Percentiles rank a stretch among this genome's conserved stretches.
Evolutionary conservation across 805 yeast genomes (phyloP).

Genomic region (Candida chauliodis): DNA sequence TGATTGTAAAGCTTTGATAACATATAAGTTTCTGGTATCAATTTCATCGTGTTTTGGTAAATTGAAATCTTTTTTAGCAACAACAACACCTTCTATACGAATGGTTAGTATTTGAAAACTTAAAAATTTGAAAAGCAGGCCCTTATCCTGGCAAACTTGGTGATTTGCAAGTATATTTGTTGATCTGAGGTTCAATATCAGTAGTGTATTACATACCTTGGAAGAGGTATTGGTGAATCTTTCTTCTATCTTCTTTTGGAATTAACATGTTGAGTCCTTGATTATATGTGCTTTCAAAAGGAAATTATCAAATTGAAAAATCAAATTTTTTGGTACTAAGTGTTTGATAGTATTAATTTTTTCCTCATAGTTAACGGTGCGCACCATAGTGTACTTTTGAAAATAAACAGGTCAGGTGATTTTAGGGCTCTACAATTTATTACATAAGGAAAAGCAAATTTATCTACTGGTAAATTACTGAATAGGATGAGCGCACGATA

Average conservation of each 20-base stretch:
- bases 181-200: not conserved
- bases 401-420: not conserved
- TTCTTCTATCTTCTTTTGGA: constrained; percentile 99
- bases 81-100: constrained; percentile 92
- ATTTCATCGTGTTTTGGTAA: constrained; percentile 97
- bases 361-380: constrained; percentile 1
- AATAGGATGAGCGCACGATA: no score
- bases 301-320: constrained; percentile 4
- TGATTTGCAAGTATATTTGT: not conserved
- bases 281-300: constrained; percentile 2
- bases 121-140: not conserved
- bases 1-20: constrained; percentile 98
- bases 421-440: constrained; percentile 6
- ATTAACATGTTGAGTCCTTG: constrained; percentile 66
- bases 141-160: no score
- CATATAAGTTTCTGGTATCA: constrained; percentile 96
- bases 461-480: no score
- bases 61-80: constrained; percentile 98
- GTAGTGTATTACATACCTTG: constrained; percentile 67
- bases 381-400: constrained; percentile 1
- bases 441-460: no score
- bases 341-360: not conserved
- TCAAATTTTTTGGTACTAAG: constrained; percentile 5
- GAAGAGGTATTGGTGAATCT: constrained; percentile 98
- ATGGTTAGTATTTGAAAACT: constrained; percentile 32